Evolutionary conservation across 257 asterid genomes (phyloP).

Genomic region (Fraxinus pennsylvanica): DNA sequence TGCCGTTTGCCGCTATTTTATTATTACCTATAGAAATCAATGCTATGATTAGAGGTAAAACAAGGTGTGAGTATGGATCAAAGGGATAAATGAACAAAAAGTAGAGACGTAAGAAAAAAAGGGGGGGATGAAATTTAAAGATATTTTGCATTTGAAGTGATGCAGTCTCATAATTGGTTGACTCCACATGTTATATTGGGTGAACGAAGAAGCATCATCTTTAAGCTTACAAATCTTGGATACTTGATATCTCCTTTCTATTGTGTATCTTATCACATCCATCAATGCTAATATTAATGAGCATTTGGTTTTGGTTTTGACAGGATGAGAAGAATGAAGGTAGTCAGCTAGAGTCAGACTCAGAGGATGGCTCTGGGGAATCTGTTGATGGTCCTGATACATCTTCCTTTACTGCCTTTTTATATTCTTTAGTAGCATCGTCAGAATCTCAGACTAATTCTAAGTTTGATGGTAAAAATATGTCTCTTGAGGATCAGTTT

Average conservation of each 20-base stretch:
- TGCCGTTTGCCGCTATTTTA: not conserved
- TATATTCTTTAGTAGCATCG: slow-evolving; percentile 70
- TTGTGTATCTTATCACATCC: not conserved
- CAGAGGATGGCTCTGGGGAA: slow-evolving; percentile 51
- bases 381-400: slow-evolving; percentile 85
- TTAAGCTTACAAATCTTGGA: slow-evolving; percentile 2
- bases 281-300: not conserved
- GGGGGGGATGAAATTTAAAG: not conserved
- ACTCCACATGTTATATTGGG: not conserved
- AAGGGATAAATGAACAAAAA: not conserved
- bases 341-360: slow-evolving; percentile 41
- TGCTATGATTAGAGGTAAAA: not conserved
- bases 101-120: not conserved
- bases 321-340: slow-evolving; percentile 57
- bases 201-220: not conserved
- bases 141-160: slow-evolving; percentile 2
- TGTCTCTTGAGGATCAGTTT: slow-evolving; percentile 35
- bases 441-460: slow-evolving; percentile 49
- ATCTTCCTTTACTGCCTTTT: slow-evolving; percentile 85
- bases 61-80: not conserved
- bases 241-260: not conserved
- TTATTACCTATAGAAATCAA: not conserved
- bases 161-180: not conserved
- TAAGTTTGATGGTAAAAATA: slow-evolving; percentile 28
- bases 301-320: slow-evolving; percentile 14